Evolutionary conservation across 345 rosid genomes (phyloP), one percentile per base, ranked within the genome.

Genomic region (Salix purpurea): DNA sequence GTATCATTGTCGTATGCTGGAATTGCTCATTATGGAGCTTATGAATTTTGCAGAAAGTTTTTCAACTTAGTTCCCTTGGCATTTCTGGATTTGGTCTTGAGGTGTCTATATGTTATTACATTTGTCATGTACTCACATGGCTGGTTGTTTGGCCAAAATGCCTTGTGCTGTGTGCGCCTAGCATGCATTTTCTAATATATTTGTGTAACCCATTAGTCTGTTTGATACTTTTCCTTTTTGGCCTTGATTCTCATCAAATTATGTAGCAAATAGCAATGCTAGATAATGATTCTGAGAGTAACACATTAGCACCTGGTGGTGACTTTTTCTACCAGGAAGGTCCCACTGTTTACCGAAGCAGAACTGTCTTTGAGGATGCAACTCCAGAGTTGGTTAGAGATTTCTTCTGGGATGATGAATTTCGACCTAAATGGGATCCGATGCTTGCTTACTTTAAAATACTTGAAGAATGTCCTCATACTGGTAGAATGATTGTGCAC

Each of bases 361-460:
- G 93, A 83, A 91, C 97, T 83, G 97, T 96, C 72, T 96, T 90
- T 80, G 99, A 96, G 87, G 97, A 91, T 82, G 98, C 92, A 56
- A 85, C 88, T n/a, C 90, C 97, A 11, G 97, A 92, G 21, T 72
- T 91, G 85, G 97, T 93, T 36, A 90, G 97, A 85, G 99, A 96
- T 85, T 96, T 96, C 89, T 96, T 96, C 79, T 96, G 99, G 99
- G 99, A 93, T 81, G 98, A 96, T 76, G 98, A 92, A 66, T 91
- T 93, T 86, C 88, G 99, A 48, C 91, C 91, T 5, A 93, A 92
- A 81, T 96, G 98, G 98, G 99, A 96, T 87, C 87, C 89, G 42
- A 93, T 96, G 99, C 97, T 96, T 81, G 78, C 92, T 30, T 81
- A 89, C 83, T 85, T 85, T 74, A 92, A 89, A 71, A 90, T 89